phyloP scores from a whole-genome alignment of 306 rosid species.

The Prunus fruticosa region DNA sequence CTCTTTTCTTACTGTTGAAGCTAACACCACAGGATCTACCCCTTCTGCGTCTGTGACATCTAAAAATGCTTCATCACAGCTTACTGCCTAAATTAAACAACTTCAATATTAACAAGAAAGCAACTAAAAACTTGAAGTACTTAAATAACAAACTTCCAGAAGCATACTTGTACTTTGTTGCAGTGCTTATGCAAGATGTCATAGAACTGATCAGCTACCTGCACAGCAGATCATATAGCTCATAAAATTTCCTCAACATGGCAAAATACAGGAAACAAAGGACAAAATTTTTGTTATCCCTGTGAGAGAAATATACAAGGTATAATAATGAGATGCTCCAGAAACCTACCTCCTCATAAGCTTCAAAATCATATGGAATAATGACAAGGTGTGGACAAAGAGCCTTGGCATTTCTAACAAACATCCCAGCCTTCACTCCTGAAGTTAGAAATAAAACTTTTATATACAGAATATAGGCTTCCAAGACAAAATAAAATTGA shows the following conservation, averaged over 20 bases:
- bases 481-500: neutral
- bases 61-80: slow-evolving; percentile 96
- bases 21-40: slow-evolving; percentile 65
- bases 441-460: slow-evolving; percentile 15
- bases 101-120: slow-evolving; percentile 10
- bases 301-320: slow-evolving; percentile 16
- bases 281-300: neutral
- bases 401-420: slow-evolving; percentile 86
- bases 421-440: slow-evolving; percentile 93
- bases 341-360: slow-evolving; percentile 76
- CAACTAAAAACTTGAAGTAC: slow-evolving; percentile 16
- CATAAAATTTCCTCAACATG: neutral
- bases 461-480: slow-evolving; percentile 13
- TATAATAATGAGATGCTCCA: neutral
- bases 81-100: slow-evolving; percentile 68
- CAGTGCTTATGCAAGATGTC: slow-evolving; percentile 70
- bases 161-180: slow-evolving; percentile 84
- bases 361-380: slow-evolving; percentile 86
- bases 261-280: neutral
- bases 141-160: slow-evolving; percentile 19
- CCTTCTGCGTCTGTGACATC: slow-evolving; percentile 59
- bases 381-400: slow-evolving; percentile 77
- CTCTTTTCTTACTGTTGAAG: slow-evolving; percentile 69
- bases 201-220: slow-evolving; percentile 94
- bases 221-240: slow-evolving; percentile 29